Base-by-base conservation (phyloP, 108 stramenopile genomes). In the Thalassiosira profunda region DNA sequence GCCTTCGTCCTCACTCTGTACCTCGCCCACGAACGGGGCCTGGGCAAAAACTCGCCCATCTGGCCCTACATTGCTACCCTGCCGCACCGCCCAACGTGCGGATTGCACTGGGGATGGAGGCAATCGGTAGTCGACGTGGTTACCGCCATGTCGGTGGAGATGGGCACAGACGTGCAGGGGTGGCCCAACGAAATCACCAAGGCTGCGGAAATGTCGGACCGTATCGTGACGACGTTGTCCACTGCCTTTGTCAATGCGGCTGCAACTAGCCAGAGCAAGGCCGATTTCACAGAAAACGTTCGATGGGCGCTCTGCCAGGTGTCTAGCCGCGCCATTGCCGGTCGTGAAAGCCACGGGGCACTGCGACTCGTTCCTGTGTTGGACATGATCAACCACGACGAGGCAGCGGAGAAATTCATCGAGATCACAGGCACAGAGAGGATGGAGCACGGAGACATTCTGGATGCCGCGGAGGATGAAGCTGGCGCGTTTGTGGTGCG, bases 231-330 rank as follows among this genome's bases (percentile, higher is more conserved):
- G 10, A 67, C 53, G 4, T 49, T 92, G 36, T 40, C 72, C 2
- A n/a, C n/a, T n/a, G n/a, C n/a, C n/a, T n/a, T n/a, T n/a, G n/a
- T n/a, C n/a, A n/a, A n/a, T n/a, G n/a, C n/a, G n/a, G n/a, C n/a
- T n/a, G n/a, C n/a, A n/a, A n/a, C n/a, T n/a, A 17, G 31, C 14
- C 81, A 86, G 76, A 64, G 81, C 73, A 14, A 29, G 41, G 76
- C 54, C 44, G 43, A 79, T 23, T 84, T 84, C 36, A 49, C 43
- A 18, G 67, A 72, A 9, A 41, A 52, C 12, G 55, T 94, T 15
- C 60, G 84, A 61, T 94, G 93, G 93, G 79, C 93, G 9, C 73
- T 94, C 8, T 94, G 93, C 55, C 90, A 90, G 41, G 93, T 94
- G 9, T 79, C 89, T 0, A 86, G 84, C 14, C 74, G 93, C 11